Conservation (phyloP, 1,284 basidiomycete genomes). For the Puccinia novopanici region DNA sequence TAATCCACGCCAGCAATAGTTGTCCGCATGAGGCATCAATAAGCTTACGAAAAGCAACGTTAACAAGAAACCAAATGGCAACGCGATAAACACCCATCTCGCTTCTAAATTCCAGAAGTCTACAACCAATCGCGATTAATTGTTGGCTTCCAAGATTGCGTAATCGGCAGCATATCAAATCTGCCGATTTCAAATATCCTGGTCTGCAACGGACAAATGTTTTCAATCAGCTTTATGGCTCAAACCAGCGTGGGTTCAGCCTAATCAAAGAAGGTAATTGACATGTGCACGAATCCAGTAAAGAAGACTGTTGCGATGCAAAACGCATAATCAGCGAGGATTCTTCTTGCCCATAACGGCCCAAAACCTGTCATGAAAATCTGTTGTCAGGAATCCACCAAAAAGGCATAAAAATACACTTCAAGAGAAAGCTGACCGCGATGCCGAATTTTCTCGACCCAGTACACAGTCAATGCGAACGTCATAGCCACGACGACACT, state of each 20-base stretch:
- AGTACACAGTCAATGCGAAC: constrained; percentile 61
- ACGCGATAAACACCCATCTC: constrained; percentile 83
- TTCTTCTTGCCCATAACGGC: constrained; percentile 59
- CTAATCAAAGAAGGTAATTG: constrained; percentile 51
- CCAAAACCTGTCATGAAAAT: background rate
- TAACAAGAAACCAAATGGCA: constrained; percentile 62
- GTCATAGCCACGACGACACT: constrained; percentile 61
- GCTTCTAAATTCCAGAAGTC: constrained; percentile 85
- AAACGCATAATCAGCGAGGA: constrained; percentile 60
- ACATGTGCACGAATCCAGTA: constrained; percentile 61
- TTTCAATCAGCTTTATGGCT: constrained; percentile 71
- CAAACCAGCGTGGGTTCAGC: constrained; percentile 44
- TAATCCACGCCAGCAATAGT: no score
- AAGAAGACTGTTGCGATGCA: constrained; percentile 60
- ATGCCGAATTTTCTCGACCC: constrained; percentile 54
- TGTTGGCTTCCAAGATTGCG: constrained; percentile 72
- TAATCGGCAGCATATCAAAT: constrained; percentile 71
- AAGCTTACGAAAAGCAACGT: constrained; percentile 51
- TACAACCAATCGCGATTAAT: constrained; percentile 76
- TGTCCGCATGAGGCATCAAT: background rate
- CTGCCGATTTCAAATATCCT: constrained; percentile 66
- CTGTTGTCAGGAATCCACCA: background rate
- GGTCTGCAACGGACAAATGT: constrained; percentile 64
- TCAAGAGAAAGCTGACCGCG: constrained; percentile 28
- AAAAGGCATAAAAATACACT: background rate